Evolutionary conservation across 768 basidiomycete species (phyloP), one percentile per base, ranked within the genome.

Genomic region (Gautieria morchelliformis): DNA sequence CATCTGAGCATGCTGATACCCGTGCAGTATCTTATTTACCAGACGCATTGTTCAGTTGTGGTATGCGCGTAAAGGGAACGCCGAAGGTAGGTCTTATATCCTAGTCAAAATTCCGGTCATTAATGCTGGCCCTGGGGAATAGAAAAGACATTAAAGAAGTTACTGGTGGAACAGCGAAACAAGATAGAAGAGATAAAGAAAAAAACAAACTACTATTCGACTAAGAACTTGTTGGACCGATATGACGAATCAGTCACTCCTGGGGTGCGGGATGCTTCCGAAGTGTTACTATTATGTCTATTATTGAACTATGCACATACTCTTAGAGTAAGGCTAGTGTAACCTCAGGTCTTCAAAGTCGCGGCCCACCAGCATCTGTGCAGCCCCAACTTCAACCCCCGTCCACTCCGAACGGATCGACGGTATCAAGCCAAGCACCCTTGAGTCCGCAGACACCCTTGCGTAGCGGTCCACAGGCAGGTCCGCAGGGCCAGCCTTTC

Each of bases 131-230:
- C 44, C 42, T 37, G 15, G 19, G 58, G 1, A 45, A 24, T 66
- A 96, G 94, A 98, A 70, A 87, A 82, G 68, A 82, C 83, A 3
- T 76, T 98, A 17, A 84, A 85, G 56, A 69, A 70, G 1, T 74
- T 93, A 4, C 77, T 87, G 66, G 86, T 85, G 65, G 75, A 86
- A 64, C 92, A 94, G 61, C 85, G 89, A 19, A 76, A 78, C 22
- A 93, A 89, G 66, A 80, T 99, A 39, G 93, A 95, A 61, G 94
- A 96, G 63, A 90, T 98, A 63, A 99, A 99, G 78, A 92, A 93
- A 74, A 93, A 89, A 68, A 97, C 94, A 1, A 95, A 97, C 63
- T 99, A 90, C 70, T 91, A 99, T 67, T 82, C 82, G 11, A 99
- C 93, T 30, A 84, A 89, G 53, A 90, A 87, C 63, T 76, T 99